phyloP scores from a whole-genome alignment of 192 early-diverging fungal species.

The Mortierella hygrophila region DNA sequence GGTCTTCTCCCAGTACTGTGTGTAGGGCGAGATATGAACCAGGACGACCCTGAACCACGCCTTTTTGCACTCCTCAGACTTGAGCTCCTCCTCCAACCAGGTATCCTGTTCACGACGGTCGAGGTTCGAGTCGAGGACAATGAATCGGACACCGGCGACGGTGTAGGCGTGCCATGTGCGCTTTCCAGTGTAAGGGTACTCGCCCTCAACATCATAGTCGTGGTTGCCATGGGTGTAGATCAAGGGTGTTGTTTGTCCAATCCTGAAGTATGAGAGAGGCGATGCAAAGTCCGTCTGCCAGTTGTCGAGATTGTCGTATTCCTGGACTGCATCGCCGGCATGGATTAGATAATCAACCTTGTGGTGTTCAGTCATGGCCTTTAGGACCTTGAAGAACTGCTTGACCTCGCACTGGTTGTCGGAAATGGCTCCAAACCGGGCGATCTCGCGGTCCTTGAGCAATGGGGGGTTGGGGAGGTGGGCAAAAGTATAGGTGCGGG shows the following conservation, averaged over 20 bases:
- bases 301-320: slow-evolving; percentile 65
- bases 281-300: slow-evolving; percentile 80
- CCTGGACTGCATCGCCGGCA: slow-evolving; percentile 79
- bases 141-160: slow-evolving; percentile 71
- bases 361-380: slow-evolving; percentile 48
- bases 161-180: slow-evolving; percentile 69
- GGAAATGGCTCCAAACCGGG: slow-evolving; percentile 62
- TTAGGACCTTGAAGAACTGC: slow-evolving; percentile 40
- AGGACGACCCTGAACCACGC: slow-evolving; percentile 75
- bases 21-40: slow-evolving; percentile 81
- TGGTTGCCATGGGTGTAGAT: slow-evolving; percentile 85
- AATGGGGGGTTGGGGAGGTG: slow-evolving; percentile 53
- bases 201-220: slow-evolving; percentile 70
- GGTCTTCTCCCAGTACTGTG: slow-evolving; percentile 82
- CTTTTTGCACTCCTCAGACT: slow-evolving; percentile 61
- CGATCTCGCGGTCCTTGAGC: slow-evolving; percentile 58
- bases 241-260: slow-evolving; percentile 69
- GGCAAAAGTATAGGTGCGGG: slow-evolving; percentile 45
- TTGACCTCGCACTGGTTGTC: slow-evolving; percentile 57
- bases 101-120: slow-evolving; percentile 69
- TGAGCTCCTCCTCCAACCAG: slow-evolving; percentile 72
- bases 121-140: slow-evolving; percentile 78
- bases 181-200: slow-evolving; percentile 66
- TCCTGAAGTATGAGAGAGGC: slow-evolving; percentile 68
- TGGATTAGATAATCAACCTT: slow-evolving; percentile 71